Percentiles rank a stretch among this genome's conserved stretches.
Evolutionary conservation across 805 yeast genomes (phyloP).

Genomic region (Suhomyces tanzawaensis): DNA sequence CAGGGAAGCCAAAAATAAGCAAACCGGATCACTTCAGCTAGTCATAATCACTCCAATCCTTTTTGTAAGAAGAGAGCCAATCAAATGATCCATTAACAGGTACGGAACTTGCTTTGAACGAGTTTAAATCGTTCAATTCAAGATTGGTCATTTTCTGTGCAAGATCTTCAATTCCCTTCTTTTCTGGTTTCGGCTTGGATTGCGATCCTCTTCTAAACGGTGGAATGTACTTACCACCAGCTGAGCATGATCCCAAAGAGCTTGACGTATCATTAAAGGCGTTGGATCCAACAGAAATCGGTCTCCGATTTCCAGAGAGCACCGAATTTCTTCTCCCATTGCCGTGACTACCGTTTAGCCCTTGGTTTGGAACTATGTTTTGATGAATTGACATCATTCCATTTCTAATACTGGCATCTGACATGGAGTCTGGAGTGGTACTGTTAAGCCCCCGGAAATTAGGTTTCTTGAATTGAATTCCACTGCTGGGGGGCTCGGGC

Average conservation of each 20-base stretch:
- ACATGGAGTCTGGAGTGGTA: background rate
- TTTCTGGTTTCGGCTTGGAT: constrained; percentile 6
- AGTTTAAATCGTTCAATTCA: constrained; percentile 4
- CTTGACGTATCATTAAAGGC: constrained; percentile 5
- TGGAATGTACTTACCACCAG: constrained; percentile 63
- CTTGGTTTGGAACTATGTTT: background rate
- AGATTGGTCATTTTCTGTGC: constrained; percentile 1
- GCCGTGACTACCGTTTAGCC: background rate
- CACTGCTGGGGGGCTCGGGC: constrained; percentile 2
- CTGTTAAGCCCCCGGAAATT: constrained; percentile 8
- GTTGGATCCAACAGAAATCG: constrained; percentile 4
- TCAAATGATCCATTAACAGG: constrained; percentile 21
- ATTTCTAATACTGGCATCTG: background rate
- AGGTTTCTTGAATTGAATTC: constrained; percentile 15
- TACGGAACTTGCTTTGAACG: constrained; percentile 21
- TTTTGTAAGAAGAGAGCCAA: constrained; percentile 22
- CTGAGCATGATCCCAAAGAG: constrained; percentile 12
- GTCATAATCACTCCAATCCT: constrained; percentile 29
- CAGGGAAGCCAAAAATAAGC: too few relatives aligned
- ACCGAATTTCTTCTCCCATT: constrained; percentile 8
- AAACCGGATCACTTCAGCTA: too few relatives aligned
- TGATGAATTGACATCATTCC: background rate
- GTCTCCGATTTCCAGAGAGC: constrained; percentile 3
- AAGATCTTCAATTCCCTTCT: constrained; percentile 3
- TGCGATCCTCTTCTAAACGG: constrained; percentile 64